Base-by-base conservation (phyloP, 1,139 yeast species). In the Taphrina betulina region DNA sequence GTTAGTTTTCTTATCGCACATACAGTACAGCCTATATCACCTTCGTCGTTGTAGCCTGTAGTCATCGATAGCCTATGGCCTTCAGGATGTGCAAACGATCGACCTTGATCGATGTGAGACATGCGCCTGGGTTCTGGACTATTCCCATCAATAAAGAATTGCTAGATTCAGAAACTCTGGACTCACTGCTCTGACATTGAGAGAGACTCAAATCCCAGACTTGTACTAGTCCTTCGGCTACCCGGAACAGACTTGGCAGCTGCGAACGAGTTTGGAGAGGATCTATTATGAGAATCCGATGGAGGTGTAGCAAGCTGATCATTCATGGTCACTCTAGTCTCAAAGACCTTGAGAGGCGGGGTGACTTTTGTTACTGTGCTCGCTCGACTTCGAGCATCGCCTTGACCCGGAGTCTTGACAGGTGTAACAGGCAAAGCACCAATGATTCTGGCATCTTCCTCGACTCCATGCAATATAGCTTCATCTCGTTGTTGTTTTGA, bases 401-500 rank as follows among this genome's bases (percentile, higher is more conserved):
- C 52, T 55, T 20, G 63, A 56, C 22, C 58, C 57, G 41, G 63
- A 38, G 53, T 61, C 44, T 37, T 37, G 59, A 36, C 48, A 37
- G 34, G 65, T 62, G 58, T 63, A 58, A 29, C 60, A 31, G 48
- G 61, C 54, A 4, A 58, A 48, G 35, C 52, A 42, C 38, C 61
- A 33, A 29, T 60, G 52, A 46, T 51, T 10, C 57, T 54, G 20
- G 57, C 44, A 10, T 12, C 46, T 24, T 50, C 54, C 16, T 57
- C 48, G 40, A 57, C 58, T 29, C 63, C 62, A 57, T 53, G 53
- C 29, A 62, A 51, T 57, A 62, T 52, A 23, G 60, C 61, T 55
- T 63, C 65, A 41, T 63, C 65, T 35, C 63, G 60, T 35, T 62
- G 64, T 20, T 62, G 65, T 37, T 62, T 64, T 42, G 59, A 57